These are phyloP conservation scores for Tilletia horrida DNA, from an alignment of 1,284 basidiomycete genomes.

Conservation along the genomic window DNA sequence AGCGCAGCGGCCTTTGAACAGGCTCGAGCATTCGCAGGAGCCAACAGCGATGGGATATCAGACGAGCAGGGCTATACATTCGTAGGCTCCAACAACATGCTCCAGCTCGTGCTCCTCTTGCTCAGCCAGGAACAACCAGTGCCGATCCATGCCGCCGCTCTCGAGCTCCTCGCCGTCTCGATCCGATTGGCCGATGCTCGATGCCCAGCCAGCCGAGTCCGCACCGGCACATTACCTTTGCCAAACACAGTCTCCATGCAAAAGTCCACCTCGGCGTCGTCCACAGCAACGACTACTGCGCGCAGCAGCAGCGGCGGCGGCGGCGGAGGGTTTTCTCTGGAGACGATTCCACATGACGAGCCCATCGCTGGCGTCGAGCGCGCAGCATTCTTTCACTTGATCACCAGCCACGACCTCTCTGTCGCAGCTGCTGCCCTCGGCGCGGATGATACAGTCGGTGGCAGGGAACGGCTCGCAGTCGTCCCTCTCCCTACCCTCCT, in stretches of 20 bases:
- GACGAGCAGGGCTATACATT: not conserved
- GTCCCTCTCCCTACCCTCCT: not conserved
- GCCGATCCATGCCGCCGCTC: constrained; percentile 11
- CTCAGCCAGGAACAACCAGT: constrained; percentile 14
- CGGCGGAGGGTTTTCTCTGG: not conserved
- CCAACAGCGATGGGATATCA: not conserved
- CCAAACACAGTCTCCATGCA: not conserved
- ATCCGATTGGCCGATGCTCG: constrained; percentile 4
- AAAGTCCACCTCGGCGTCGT: not conserved
- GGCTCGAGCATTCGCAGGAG: not conserved
- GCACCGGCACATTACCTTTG: not conserved
- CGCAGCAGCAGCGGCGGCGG: not conserved
- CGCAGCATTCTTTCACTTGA: constrained; percentile 19
- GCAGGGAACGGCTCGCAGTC: not conserved
- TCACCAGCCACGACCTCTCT: constrained; percentile 16
- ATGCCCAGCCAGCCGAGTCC: constrained; percentile 9
- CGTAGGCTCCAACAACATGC: constrained; percentile 6
- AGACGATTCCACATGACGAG: constrained; percentile 11
- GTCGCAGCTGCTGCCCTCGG: constrained; percentile 4
- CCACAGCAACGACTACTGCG: not conserved
- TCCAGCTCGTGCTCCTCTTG: constrained; percentile 22
- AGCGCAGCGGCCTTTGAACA: not conserved
- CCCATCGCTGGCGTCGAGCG: constrained; percentile 20
- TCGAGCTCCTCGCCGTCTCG: constrained; percentile 16
- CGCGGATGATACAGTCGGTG: constrained; percentile 3